Evolutionary conservation across 148 eudicot genomes (phyloP), one percentile per base, ranked within the genome.

Genomic region (Suaeda aralocaspica): DNA sequence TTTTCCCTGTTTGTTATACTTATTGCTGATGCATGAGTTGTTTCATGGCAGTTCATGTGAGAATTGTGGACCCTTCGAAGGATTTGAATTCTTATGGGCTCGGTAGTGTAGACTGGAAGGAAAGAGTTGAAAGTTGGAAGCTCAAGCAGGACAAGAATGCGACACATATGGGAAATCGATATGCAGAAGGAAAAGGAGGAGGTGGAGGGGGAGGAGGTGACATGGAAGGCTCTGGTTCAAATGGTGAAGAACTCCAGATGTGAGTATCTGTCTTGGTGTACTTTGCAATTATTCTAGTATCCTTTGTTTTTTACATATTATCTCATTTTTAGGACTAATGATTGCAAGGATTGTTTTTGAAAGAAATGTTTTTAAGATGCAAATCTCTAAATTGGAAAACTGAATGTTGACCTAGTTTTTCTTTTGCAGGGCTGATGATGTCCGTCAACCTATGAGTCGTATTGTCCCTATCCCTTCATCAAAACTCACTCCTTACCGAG

Each of bases 51-150:
- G 98, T 93, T 78, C 92, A 91, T 70, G 97, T 94, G 64, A 81
- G 98, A 83, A 94, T 89, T 69, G 96, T 94, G 73, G 98, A 93
- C 72, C 98, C 98, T 22, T 87, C 96, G 33, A 93, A 93, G 83
- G 96, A 93, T 79, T 84, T 93, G 81, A 90, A 87, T 80, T 82
- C 96, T 59, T 93, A 93, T 79, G 96, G 96, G 50, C 89, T 93
- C 64, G 91, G 92, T 61, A 86, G 83, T 79, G 94, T 93, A 66
- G 98, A 94, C 83, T 94, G 98, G 98, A 94, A 91, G 82, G 98
- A 94, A 82, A 88, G 98, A 67, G 95, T 94, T 73, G 98, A 94
- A 77, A 87, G 97, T 26, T 94, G 98, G 98, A 94, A 94, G 75
- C 89, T 91, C 67, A 94, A 91, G 84, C 98, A 91, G 82, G 97